Percentiles rank a stretch among this genome's conserved stretches.
phyloP scores from a whole-genome alignment of 306 rosid species.

The Medicago lupulina region DNA sequence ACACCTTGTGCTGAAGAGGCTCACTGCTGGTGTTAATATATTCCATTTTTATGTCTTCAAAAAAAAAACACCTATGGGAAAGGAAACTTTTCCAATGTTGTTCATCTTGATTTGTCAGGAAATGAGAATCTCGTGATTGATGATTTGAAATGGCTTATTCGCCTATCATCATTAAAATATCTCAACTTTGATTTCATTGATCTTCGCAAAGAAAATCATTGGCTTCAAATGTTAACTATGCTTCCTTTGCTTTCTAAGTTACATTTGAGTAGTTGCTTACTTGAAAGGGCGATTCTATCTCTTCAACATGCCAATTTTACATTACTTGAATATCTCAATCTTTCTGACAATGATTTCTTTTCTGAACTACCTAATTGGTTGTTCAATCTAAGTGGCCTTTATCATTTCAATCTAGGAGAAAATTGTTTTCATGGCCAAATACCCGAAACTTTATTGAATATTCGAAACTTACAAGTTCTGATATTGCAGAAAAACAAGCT shows the following conservation, averaged over 20 bases:
- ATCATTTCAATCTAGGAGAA: background rate
- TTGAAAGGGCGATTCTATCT: background rate
- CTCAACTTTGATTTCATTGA: background rate
- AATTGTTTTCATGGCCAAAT: constrained; percentile 8
- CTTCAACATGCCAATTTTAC: constrained; percentile 10
- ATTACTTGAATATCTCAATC: constrained; percentile 6
- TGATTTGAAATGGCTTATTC: constrained; percentile 16
- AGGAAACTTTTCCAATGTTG: constrained; percentile 1
- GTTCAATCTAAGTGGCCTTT: background rate
- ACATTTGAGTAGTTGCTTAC: background rate
- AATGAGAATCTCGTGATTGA: background rate
- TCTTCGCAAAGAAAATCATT: background rate
- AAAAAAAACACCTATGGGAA: no score
- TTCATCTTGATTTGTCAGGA: background rate
- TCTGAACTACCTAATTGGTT: background rate
- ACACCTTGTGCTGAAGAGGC: no score
- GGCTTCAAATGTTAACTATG: background rate
- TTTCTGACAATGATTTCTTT: constrained; percentile 2
- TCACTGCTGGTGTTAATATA: no score
- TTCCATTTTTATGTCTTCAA: no score
- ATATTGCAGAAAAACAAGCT: background rate
- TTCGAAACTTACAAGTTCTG: background rate
- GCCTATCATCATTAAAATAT: constrained; percentile 8
- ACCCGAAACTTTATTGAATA: constrained; percentile 2
- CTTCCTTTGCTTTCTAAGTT: background rate